These are phyloP conservation scores for Fraxinus platypoda DNA, from an alignment of 305 asterid genomes.

Conservation along the genomic window DNA sequence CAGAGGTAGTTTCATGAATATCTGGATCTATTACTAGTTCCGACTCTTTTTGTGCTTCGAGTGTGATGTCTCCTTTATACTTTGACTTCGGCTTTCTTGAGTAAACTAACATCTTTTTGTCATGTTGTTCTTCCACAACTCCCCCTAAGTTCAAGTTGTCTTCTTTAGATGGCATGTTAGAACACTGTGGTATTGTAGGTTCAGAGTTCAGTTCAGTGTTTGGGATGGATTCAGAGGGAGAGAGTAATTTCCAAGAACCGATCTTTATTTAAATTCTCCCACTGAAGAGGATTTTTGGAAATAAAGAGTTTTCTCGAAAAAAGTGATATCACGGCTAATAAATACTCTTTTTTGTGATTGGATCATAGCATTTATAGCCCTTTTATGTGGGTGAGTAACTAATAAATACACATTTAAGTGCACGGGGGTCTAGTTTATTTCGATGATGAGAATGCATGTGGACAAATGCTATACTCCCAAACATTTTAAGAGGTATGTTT, in stretches of 20 bases:
- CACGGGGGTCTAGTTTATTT: not conserved
- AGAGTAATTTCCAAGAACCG: not conserved
- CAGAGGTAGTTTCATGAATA: too few species aligned
- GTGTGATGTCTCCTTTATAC: not conserved
- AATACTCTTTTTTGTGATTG: not conserved
- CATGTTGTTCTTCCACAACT: not conserved
- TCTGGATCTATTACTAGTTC: not conserved
- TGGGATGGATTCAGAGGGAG: not conserved
- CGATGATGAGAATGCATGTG: too few species aligned
- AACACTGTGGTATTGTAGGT: not conserved
- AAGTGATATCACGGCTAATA: not conserved
- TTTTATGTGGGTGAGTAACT: not conserved
- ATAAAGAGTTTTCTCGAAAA: not conserved
- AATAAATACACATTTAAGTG: not conserved
- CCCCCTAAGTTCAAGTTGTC: not conserved
- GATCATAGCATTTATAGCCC: not conserved
- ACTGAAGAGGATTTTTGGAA: not conserved
- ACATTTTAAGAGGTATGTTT: not conserved
- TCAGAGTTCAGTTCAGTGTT: not conserved
- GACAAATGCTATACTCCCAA: not conserved
- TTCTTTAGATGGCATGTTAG: not conserved
- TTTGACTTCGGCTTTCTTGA: too few species aligned
- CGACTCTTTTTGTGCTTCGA: not conserved
- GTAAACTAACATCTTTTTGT: not conserved
- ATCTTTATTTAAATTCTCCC: too few species aligned